Conservation (phyloP, 1,284 basidiomycete species). For the Ustilago lituana region DNA sequence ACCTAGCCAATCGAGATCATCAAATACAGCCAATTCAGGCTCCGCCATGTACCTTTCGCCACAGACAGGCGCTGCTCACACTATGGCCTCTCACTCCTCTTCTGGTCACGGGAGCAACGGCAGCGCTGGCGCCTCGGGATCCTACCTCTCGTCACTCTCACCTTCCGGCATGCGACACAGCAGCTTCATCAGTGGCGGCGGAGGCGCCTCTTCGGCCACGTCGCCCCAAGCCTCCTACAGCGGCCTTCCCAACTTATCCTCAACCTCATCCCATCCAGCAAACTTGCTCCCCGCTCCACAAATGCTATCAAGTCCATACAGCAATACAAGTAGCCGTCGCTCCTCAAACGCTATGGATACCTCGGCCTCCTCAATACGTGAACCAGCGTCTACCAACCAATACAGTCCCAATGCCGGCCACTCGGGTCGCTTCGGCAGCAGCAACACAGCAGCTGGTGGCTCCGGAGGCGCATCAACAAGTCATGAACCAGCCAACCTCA, state of each 20-base stretch:
- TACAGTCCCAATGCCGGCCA: constrained; percentile 43
- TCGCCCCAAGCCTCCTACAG: constrained; percentile 33
- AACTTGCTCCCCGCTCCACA: constrained; percentile 37
- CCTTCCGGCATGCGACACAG: constrained; percentile 37
- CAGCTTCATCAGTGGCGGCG: constrained; percentile 37
- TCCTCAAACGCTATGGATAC: constrained; percentile 51
- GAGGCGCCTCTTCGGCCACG: constrained; percentile 7
- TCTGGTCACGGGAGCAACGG: constrained; percentile 30
- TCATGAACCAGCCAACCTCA: constrained; percentile 27
- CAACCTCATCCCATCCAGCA: constrained; percentile 25
- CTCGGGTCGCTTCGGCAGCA: constrained; percentile 29
- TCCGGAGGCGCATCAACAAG: constrained; percentile 9
- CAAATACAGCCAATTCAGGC: constrained; percentile 9
- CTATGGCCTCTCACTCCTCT: constrained; percentile 17
- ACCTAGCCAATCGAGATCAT: constrained; percentile 23
- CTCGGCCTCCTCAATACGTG: constrained; percentile 38
- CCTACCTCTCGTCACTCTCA: constrained; percentile 30
- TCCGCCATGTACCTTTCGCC: constrained; percentile 47
- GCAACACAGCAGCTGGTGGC: constrained; percentile 5
- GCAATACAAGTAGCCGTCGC: constrained; percentile 37
- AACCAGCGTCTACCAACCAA: constrained; percentile 15
- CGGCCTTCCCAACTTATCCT: constrained; percentile 31
- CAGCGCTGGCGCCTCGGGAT: not conserved
- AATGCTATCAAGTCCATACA: constrained; percentile 38
- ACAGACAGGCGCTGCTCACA: constrained; percentile 19